phyloP scores from a whole-genome alignment of 352 stramenopile genomes.

The Phytophthora macrochlamydospora region DNA sequence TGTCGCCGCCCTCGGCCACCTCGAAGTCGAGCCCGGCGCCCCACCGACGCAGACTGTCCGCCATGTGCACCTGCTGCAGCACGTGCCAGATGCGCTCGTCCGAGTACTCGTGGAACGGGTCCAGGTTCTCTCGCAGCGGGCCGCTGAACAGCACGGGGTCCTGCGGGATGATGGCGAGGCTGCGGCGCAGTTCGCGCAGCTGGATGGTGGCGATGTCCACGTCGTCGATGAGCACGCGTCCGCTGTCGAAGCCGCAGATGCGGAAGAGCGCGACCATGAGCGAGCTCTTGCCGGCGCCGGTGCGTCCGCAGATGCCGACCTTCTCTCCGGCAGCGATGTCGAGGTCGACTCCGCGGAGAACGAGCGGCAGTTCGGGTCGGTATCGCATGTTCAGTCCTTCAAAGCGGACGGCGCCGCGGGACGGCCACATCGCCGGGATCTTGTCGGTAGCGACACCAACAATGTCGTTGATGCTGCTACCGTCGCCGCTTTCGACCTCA shows the following conservation, averaged over 20 bases:
- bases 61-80: slow-evolving; percentile 63
- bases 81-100: slow-evolving; percentile 62
- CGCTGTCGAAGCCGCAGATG: slow-evolving; percentile 52
- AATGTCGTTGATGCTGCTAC: neutral
- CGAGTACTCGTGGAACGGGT: slow-evolving; percentile 80
- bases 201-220: slow-evolving; percentile 57
- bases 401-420: slow-evolving; percentile 32
- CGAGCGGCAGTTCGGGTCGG: slow-evolving; percentile 43
- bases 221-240: slow-evolving; percentile 85
- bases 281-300: slow-evolving; percentile 48
- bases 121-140: slow-evolving; percentile 86
- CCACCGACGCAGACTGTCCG: slow-evolving; percentile 44
- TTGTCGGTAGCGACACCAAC: neutral
- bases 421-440: slow-evolving; percentile 20
- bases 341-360: slow-evolving; percentile 41
- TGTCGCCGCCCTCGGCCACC: slow-evolving; percentile 91
- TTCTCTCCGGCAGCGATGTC: slow-evolving; percentile 48
- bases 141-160: slow-evolving; percentile 91
- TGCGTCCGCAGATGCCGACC: slow-evolving; percentile 68
- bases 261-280: slow-evolving; percentile 50
- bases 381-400: slow-evolving; percentile 36
- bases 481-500: slow-evolving; percentile 9
- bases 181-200: slow-evolving; percentile 22
- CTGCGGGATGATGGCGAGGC: slow-evolving; percentile 48
- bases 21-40: slow-evolving; percentile 72